phyloP scores from a whole-genome alignment of 202 grass and related monocot genomes.

The Hordeum pubiflorum region DNA sequence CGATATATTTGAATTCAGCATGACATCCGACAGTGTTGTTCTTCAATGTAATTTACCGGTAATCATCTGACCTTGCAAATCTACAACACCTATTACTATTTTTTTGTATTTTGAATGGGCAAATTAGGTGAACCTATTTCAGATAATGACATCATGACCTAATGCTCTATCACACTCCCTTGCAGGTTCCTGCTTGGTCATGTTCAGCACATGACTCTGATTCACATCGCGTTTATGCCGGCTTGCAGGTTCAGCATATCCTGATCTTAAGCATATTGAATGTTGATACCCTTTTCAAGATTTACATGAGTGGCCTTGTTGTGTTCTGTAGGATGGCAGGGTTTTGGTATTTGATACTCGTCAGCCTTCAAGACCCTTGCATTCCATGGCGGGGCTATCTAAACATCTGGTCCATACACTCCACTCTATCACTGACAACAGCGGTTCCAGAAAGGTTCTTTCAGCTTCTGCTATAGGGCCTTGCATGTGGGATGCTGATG shows the following conservation, averaged over 20 bases:
- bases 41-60: constrained; percentile 79
- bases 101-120: background rate
- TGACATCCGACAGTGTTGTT: constrained; percentile 40
- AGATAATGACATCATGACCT: background rate
- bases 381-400: constrained; percentile 46
- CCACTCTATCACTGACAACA: constrained; percentile 42
- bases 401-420: constrained; percentile 63
- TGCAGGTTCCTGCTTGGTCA: constrained; percentile 77
- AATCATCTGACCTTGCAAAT: constrained; percentile 35
- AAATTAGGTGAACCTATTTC: background rate
- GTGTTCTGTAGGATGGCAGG: constrained; percentile 50
- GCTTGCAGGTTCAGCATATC: constrained; percentile 55
- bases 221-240: constrained; percentile 53
- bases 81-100: background rate
- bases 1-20: constrained; percentile 49
- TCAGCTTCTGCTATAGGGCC: constrained; percentile 71
- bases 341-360: constrained; percentile 76
- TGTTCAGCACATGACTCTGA: constrained; percentile 45
- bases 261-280: constrained; percentile 20
- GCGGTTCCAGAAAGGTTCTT: constrained; percentile 43
- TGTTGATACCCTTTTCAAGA: constrained; percentile 21
- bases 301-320: background rate
- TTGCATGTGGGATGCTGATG: constrained; percentile 64
- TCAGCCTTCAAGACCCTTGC: constrained; percentile 43
- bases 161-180: background rate